A percentile compares a stretch with the other conserved stretches of the same genome.
Evolutionary conservation across 768 basidiomycete species (phyloP).

Genomic region (Jaapia argillacea): DNA sequence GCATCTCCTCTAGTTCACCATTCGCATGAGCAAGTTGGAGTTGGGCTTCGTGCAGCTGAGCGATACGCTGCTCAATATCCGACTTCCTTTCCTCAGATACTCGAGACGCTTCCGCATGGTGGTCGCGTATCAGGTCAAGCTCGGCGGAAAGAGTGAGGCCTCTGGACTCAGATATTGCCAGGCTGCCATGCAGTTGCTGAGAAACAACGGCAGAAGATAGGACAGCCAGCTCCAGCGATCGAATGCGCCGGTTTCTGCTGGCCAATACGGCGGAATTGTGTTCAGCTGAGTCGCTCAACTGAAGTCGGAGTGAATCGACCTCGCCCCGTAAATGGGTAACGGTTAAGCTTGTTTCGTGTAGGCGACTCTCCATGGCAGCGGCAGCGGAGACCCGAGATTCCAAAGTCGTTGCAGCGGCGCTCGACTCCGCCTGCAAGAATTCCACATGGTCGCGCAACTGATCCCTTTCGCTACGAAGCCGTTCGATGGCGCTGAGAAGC

Average conservation of each 20-base stretch:
- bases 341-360: neutral
- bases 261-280: neutral
- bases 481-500: constrained; percentile 52
- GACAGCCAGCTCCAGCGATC: neutral
- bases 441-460: constrained; percentile 50
- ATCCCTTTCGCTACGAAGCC: constrained; percentile 60
- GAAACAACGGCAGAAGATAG: neutral
- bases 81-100: neutral
- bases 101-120: neutral
- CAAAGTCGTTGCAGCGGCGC: constrained; percentile 50
- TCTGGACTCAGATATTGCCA: neutral
- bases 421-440: constrained; percentile 60
- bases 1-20: neutral
- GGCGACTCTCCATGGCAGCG: constrained; percentile 9
- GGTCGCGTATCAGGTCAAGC: neutral
- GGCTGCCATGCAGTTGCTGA: neutral
- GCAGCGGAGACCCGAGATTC: constrained; percentile 41
- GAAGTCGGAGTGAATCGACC: constrained; percentile 3
- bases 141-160: too few species aligned
- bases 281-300: neutral
- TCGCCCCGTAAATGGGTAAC: constrained; percentile 12
- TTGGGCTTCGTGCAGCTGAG: too few species aligned
- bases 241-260: neutral
- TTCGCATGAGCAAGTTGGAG: too few species aligned
- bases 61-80: neutral